Base-by-base conservation (phyloP, 73 alveolate genomes). In the Tetrahymena borealis region DNA sequence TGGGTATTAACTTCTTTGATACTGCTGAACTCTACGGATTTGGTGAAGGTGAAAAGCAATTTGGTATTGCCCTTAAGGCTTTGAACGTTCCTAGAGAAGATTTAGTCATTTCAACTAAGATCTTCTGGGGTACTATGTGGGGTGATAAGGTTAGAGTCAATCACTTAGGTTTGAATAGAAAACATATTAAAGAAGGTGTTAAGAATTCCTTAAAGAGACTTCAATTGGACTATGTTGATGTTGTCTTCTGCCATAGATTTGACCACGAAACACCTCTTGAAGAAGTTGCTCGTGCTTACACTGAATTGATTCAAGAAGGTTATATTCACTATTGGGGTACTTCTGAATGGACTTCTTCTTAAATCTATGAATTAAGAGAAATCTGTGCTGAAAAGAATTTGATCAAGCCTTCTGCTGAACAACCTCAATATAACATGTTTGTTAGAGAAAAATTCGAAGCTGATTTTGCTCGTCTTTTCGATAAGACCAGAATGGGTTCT, bases 251-350 rank as follows among this genome's bases (percentile, higher is more conserved):
- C 38, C 99, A 98, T 94, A 93, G 99, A 93, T 98, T 96, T 32
- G 99, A 97, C 91, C 94, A 85, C 40, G 97, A 96, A 31, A 95
- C 99, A 0, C 99, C 99, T 4, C 91, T 98, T 40, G 99, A 98
- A 94, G 99, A 98, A 95, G 94, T 97, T 2, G 96, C 95, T 85
- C 96, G 98, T 32, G 99, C 99, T 13, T 96, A 98, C 97, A 95
- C 98, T 91, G 94, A 97, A 91, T 78, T 98, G 16, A 96, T 98
- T 90, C 99, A 98, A 90, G 96, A 96, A 90, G 99, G 99, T 24
- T 91, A 97, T 85, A 99, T 99, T 36, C 95, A 95, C 92, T 98
- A 98, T 95, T 98, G 99, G 99, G 99, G 99, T 15, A 98, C 99
- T 7, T 97, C 99, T 15, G 99, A 98, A 78, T 98, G 99, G 99